Conservation (phyloP, 192 early-diverging fungal genomes). For the Backusella psychrophila region DNA sequence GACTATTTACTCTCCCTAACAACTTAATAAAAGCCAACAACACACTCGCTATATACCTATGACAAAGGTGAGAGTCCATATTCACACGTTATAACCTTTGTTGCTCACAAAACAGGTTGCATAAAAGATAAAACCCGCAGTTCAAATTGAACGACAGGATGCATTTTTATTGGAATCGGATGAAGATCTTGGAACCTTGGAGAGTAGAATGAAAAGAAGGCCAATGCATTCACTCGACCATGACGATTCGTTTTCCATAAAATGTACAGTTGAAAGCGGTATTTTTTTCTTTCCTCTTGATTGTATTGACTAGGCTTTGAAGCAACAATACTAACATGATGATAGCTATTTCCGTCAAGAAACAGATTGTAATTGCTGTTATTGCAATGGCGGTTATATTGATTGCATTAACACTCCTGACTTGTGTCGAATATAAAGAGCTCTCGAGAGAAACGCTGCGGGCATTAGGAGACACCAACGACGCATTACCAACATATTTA, state of each 20-base stretch:
- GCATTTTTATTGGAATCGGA: conserved; percentile 1
- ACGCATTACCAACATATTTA: background rate
- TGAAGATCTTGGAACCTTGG: background rate
- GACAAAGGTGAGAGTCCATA: background rate
- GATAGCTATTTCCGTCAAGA: background rate
- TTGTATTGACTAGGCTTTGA: background rate
- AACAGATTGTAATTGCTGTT: background rate
- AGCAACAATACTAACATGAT: background rate
- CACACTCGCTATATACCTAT: background rate
- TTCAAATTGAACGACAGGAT: background rate
- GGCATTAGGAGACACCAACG: background rate
- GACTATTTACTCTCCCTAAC: too few relatives aligned
- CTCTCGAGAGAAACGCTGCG: background rate
- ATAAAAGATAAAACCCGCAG: background rate
- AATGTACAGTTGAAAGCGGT: background rate
- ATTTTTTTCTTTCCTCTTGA: background rate
- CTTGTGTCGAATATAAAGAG: background rate
- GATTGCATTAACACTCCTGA: background rate
- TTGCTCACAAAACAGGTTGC: background rate
- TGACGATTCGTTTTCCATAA: background rate
- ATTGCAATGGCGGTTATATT: background rate
- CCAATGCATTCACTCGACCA: background rate
- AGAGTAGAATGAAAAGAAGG: background rate
- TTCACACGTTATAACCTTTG: background rate
- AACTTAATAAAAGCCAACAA: too few relatives aligned